phyloP scores from a whole-genome alignment of 805 yeast genomes.

The Yarrowia osloensis region DNA sequence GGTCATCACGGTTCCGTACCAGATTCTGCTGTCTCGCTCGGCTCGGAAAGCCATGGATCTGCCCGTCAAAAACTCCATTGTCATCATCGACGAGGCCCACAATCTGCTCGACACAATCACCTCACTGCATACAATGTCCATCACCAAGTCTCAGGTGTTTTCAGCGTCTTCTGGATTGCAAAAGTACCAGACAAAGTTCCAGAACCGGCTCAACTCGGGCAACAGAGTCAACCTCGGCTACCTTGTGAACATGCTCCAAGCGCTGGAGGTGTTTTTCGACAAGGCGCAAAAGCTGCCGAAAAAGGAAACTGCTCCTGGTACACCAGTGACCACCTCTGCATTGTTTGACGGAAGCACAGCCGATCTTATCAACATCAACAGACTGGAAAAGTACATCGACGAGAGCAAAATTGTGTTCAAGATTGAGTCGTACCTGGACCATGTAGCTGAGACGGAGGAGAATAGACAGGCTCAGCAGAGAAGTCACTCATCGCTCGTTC shows the following conservation, averaged over 20 bases:
- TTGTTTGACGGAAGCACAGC: conserved; percentile 62
- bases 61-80: conserved; percentile 61
- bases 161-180: conserved; percentile 53
- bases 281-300: conserved; percentile 36
- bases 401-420: conserved; percentile 80
- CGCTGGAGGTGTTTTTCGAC: conserved; percentile 56
- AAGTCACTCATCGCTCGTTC: conserved; percentile 49
- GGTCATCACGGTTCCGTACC: conserved; percentile 83
- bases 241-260: conserved; percentile 60
- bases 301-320: conserved; percentile 52
- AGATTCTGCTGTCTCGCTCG: conserved; percentile 62
- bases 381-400: conserved; percentile 62
- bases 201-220: conserved; percentile 64
- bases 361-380: conserved; percentile 70
- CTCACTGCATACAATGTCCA: conserved; percentile 62
- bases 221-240: conserved; percentile 57
- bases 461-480: conserved; percentile 19
- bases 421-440: conserved; percentile 64
- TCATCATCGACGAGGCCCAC: conserved; percentile 91
- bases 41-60: conserved; percentile 63
- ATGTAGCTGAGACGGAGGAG: no score
- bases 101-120: conserved; percentile 78
- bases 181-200: conserved; percentile 60
- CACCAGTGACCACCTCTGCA: conserved; percentile 52
- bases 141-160: conserved; percentile 54